Percentiles rank a stretch among this genome's conserved stretches.
Evolutionary conservation across 176 grass and related monocot species (phyloP).

Genomic region (Hordeum marinum): DNA sequence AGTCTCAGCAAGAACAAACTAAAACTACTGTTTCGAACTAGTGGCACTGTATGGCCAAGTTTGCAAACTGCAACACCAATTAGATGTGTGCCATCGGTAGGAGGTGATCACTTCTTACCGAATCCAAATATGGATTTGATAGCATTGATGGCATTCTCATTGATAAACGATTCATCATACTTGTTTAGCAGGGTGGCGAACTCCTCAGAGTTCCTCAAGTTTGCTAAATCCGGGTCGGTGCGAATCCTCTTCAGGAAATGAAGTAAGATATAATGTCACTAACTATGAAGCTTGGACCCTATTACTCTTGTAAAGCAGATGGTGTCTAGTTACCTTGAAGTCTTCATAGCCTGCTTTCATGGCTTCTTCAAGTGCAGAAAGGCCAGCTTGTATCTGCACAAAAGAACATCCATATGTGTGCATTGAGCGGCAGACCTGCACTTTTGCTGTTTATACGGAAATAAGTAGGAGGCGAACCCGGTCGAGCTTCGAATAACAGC

Average conservation of each 20-base stretch:
- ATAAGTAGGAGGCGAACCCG: constrained; percentile 37
- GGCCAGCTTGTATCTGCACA: constrained; percentile 61
- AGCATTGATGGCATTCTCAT: constrained; percentile 90
- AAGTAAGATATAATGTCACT: background rate
- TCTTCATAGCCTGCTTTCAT: constrained; percentile 81
- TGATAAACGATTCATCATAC: constrained; percentile 93
- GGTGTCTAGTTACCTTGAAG: constrained; percentile 60
- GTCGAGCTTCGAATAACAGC: constrained; percentile 90
- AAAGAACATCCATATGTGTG: background rate
- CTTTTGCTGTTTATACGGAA: background rate
- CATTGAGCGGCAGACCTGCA: constrained; percentile 3
- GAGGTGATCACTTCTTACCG: constrained; percentile 45
- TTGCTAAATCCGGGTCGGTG: constrained; percentile 69
- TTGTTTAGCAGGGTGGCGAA: constrained; percentile 71
- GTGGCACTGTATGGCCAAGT: background rate
- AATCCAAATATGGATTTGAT: constrained; percentile 90
- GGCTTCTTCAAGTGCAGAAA: constrained; percentile 91
- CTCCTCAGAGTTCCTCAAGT: constrained; percentile 54
- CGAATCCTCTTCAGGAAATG: constrained; percentile 57
- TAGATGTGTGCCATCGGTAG: background rate
- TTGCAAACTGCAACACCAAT: background rate
- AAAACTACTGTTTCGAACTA: constrained; percentile 25
- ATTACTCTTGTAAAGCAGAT: background rate
- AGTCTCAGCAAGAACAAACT: constrained; percentile 36
- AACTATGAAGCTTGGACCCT: background rate